These are phyloP conservation scores for Talaromyces stipitatus DNA, from an alignment of 495 filamentous ascomycete genomes.

Conservation along the genomic window DNA sequence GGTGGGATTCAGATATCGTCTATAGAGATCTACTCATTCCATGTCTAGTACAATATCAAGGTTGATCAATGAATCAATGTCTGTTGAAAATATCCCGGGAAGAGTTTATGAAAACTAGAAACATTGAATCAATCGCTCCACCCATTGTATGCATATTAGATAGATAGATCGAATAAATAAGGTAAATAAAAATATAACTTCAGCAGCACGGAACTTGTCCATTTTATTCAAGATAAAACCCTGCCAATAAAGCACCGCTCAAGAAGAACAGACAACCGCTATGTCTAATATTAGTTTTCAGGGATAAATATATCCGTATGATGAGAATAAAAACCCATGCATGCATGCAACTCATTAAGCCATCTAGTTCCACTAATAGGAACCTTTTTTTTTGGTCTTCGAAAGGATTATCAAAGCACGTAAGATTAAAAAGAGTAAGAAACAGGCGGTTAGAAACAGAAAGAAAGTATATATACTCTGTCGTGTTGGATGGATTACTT, in stretches of 20 bases:
- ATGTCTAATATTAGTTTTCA: conserved; percentile 3
- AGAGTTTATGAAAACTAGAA: too few relatives aligned
- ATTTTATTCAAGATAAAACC: neutral
- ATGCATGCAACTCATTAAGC: conserved; percentile 1
- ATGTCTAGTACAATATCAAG: too few relatives aligned
- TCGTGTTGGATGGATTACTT: conserved; percentile 15
- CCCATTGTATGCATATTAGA: neutral
- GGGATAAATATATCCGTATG: conserved; percentile 1
- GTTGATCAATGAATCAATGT: too few relatives aligned
- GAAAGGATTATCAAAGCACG: conserved; percentile 1
- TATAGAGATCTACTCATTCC: conserved; percentile 10
- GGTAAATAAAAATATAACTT: neutral
- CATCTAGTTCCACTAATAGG: conserved; percentile 11
- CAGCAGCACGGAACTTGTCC: too few relatives aligned
- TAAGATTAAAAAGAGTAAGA: neutral
- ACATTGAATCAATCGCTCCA: neutral
- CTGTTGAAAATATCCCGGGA: too few relatives aligned
- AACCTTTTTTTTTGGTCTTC: neutral
- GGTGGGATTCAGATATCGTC: conserved; percentile 43
- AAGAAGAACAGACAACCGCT: neutral
- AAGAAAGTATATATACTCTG: conserved; percentile 6
- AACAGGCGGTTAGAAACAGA: too few relatives aligned
- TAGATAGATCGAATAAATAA: neutral
- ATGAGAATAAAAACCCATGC: neutral
- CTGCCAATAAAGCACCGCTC: neutral